These are phyloP conservation scores for sweet orange (Citrus sinensis) DNA, from an alignment of 345 rosid genomes.

Conservation along the genomic window DVS_A1.0 CM039162.1:6582501-6583000, in stretches of 20 bases:
- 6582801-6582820: background rate
- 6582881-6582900: slow-evolving; percentile 62
- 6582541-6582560: background rate
- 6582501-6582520: slow-evolving; percentile 37
- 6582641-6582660: slow-evolving; percentile 68
- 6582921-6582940: slow-evolving; percentile 88
- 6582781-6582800: background rate
- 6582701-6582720: slow-evolving; percentile 67
- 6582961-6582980: slow-evolving; percentile 80
- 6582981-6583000: slow-evolving; percentile 63
- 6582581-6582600: background rate
- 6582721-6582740: slow-evolving; percentile 83
- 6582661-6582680: slow-evolving; percentile 61
- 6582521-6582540: background rate
- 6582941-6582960: slow-evolving; percentile 90
- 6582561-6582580: background rate
- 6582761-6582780: slow-evolving; percentile 3
- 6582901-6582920: slow-evolving; percentile 92
- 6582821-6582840: background rate
- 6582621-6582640: slow-evolving; percentile 33
- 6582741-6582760: slow-evolving; percentile 54
- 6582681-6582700: slow-evolving; percentile 70
- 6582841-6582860: background rate
- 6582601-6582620: background rate
- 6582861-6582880: slow-evolving; percentile 15